Evolutionary conservation across 2,329 filamentous ascomycete genomes (phyloP), one percentile per base, ranked within the genome.

Genomic region (Fonsecaea monophora): DNA sequence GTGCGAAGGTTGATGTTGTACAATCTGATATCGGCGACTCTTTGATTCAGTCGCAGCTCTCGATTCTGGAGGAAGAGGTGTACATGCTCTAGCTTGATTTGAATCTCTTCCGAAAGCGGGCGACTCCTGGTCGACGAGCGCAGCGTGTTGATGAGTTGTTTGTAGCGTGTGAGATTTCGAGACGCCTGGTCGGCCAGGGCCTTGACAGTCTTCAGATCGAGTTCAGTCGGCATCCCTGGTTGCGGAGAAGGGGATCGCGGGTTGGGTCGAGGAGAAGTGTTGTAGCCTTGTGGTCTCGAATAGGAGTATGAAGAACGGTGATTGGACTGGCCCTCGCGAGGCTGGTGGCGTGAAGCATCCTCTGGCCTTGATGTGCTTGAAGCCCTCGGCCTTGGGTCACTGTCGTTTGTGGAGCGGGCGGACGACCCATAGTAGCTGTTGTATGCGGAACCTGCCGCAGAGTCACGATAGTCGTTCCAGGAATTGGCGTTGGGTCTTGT

Each of bases 361-460:
- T 34, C 18, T 42, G 57, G 42, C 40, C 9, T 13, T 25, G 45
- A 13, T 9, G 45, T 50, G 18, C 45, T 25, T 12, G 45, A 25
- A 50, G 45, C 45, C 21, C 45, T 50, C 45, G 45, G 45, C 6
- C 25, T 50, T 12, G 7, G 21, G 45, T 35, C 30, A 8, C n/a
- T 34, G 30, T 18, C 34, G 10, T 7, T 60, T 50, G 13, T 25
- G 10, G 21, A 25, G 21, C 9, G 7, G 5, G 59, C 34, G 2
- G 48, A 54, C 42, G 42, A 37, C 18, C 59, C 48, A 5, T 53
- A 35, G 13, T 53, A 61, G 32, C 12, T 6, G 45, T 25, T 48
- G 42, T 64, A 58, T 2, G 62, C 54, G 38, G 53, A 42, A 32
- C 53, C 60, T 7, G 53, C 25, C 4, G 53, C 15, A 37, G 60